Base-by-base conservation (phyloP, 305 asterid genomes). In the Fraxinus sp. region DNA sequence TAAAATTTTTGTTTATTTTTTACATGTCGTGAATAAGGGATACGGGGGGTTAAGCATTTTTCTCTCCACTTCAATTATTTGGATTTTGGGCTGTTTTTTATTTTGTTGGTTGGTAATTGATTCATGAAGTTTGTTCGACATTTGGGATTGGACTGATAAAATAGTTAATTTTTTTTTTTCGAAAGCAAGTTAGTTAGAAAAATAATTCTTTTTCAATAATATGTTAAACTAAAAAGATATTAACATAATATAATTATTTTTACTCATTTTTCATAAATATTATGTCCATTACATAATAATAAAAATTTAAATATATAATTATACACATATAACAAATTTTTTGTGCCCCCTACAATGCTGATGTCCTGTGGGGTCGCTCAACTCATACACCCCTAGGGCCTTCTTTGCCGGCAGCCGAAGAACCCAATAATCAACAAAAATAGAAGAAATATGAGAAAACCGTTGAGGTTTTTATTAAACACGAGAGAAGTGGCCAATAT, bases 371-470 rank as follows among this genome's bases (percentile, higher is more conserved):
- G 57, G 57, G 57, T 46, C n/a, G 5, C 6, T 46, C 57, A 46
- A 46, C 57, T 43, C n/a, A 0, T 4, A 43, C n/a, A 43, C 55
- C 55, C 55, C n/a, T 43, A 43, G 55, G n/a, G 55, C 55, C 55
- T 41, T 41, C 52, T 43, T 43, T 43, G 57, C 72, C 68, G 24
- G 20, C 59, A 70, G 82, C 16, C 7, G 11, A n/a, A 59, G 30
- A 59, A 52, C 62, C 62, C 62, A 52, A 16, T 52, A 16, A 52
- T 52, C 62, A 52, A 52, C 22, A 52, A 52, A 52, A 52, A 52
- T 52, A 16, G 62, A 52, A 55, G 66, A 55, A 16, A 55, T 76
- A 74, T 26, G 64, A 77, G 86, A 79, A 80, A 83, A 49, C 26
- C 76, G 79, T 70, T 55, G 77, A 80, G 75, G 71, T 68, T 18